phyloP scores from a whole-genome alignment of 352 stramenopile genomes.

The Peronosclerospora sorghi region DNA sequence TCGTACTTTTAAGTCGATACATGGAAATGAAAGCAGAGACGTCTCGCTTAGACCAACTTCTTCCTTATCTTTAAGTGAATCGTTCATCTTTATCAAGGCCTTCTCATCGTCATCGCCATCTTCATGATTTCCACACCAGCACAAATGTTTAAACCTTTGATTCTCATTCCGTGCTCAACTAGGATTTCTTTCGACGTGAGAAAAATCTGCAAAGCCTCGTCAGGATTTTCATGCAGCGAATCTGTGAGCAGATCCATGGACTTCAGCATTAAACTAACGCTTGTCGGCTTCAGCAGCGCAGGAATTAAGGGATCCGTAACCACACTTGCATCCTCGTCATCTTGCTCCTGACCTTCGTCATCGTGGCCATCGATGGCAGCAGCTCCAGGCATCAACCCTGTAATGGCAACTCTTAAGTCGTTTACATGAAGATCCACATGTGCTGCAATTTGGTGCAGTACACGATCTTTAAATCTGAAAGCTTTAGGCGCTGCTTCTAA shows the following conservation, averaged over 20 bases:
- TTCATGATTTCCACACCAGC: conserved; percentile 18
- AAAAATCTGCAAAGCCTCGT: conserved; percentile 37
- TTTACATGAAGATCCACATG: conserved; percentile 48
- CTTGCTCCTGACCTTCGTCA: conserved; percentile 15
- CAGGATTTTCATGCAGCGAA: conserved; percentile 30
- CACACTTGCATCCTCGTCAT: conserved; percentile 11
- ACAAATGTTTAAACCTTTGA: conserved; percentile 40
- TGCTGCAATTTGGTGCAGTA: conserved; percentile 45
- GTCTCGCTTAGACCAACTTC: conserved; percentile 16
- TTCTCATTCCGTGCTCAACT: conserved; percentile 32
- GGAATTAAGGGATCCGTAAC: conserved; percentile 17
- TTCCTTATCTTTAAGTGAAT: conserved; percentile 15
- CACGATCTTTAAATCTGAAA: conserved; percentile 52
- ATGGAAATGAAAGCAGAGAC: conserved; percentile 27
- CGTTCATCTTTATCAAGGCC: conserved; percentile 12
- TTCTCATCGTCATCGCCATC: conserved; percentile 10
- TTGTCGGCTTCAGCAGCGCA: conserved; percentile 20
- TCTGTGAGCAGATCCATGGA: conserved; percentile 31
- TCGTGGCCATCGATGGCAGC: conserved; percentile 20
- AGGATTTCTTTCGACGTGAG: conserved; percentile 39
- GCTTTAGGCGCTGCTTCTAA: conserved; percentile 9
- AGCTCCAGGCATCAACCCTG: conserved; percentile 12
- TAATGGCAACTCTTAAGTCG: conserved; percentile 30
- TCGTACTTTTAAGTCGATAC: conserved; percentile 34
- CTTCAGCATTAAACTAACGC: conserved; percentile 21